These are phyloP conservation scores for Carpinus viminea DNA, from an alignment of 306 rosid species.

Conservation along the genomic window DNA sequence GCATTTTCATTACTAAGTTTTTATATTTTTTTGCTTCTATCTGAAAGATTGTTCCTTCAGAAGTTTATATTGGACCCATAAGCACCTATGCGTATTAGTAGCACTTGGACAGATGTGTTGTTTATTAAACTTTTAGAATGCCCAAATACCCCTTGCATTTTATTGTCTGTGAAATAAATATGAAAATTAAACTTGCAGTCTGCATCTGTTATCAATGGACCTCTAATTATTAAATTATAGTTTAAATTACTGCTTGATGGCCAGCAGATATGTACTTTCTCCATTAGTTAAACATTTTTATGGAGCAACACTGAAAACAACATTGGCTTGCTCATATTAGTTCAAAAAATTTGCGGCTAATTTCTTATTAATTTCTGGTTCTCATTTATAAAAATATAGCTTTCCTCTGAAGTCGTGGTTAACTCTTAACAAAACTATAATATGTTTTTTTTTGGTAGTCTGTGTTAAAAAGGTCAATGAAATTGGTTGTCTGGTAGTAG, in stretches of 20 bases:
- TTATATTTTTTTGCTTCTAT: not conserved
- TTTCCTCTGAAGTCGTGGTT: not conserved
- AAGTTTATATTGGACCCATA: not conserved
- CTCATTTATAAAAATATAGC: not conserved
- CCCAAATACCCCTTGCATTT: not conserved
- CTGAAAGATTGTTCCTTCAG: not conserved
- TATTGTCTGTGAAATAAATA: not conserved
- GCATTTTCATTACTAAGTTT: not conserved
- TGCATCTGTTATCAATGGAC: not conserved
- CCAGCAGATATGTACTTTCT: not conserved
- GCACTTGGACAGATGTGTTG: not conserved
- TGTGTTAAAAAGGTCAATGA: not conserved
- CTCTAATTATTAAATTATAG: not conserved
- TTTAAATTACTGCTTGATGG: not conserved
- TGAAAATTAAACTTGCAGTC: not conserved
- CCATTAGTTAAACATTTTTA: not conserved
- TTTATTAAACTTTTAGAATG: not conserved
- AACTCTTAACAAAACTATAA: not conserved
- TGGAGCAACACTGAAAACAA: not conserved
- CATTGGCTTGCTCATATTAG: not conserved
- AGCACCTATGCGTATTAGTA: not conserved
- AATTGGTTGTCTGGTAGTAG: not conserved
- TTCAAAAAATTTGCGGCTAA: not conserved
- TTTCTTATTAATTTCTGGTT: not conserved
- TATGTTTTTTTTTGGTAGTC: not conserved